A percentile compares a stretch with the other conserved stretches of the same genome.
Evolutionary conservation across 495 filamentous ascomycete genomes (phyloP).

Genomic region (Xylaria flabelliformis): DNA sequence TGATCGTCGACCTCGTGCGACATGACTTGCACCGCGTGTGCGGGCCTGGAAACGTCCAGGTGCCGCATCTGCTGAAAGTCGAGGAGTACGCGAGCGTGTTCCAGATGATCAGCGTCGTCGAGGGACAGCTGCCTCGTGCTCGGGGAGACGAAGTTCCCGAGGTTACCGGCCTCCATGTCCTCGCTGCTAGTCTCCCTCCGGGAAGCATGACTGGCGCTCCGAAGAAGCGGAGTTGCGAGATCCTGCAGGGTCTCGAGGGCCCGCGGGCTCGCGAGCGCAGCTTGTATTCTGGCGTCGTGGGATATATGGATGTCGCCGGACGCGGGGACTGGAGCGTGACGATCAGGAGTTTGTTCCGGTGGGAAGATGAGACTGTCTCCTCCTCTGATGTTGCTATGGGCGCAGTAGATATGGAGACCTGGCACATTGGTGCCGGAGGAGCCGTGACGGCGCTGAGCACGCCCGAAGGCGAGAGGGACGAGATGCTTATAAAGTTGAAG

Average conservation of each 20-base stretch:
- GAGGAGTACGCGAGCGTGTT: constrained; percentile 91
- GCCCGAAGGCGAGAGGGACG: constrained; percentile 80
- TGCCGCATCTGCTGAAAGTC: constrained; percentile 74
- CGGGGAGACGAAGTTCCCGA: neutral
- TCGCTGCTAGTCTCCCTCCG: constrained; percentile 80
- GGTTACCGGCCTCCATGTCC: constrained; percentile 70
- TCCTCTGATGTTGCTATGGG: constrained; percentile 19
- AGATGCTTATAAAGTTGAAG: constrained; percentile 85
- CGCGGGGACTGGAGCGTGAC: constrained; percentile 87
- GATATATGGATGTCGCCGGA: constrained; percentile 86
- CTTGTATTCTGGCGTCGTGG: constrained; percentile 87
- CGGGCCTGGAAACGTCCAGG: constrained; percentile 70
- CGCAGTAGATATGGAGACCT: constrained; percentile 55
- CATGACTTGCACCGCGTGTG: constrained; percentile 88
- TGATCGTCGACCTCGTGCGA: constrained; percentile 95
- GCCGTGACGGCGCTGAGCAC: constrained; percentile 84
- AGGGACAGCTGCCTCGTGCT: constrained; percentile 63
- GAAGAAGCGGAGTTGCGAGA: constrained; percentile 86
- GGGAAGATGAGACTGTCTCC: constrained; percentile 57
- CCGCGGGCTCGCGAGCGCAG: constrained; percentile 63
- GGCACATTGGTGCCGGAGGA: constrained; percentile 88
- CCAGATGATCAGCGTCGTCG: constrained; percentile 87
- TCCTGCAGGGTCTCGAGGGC: constrained; percentile 71
- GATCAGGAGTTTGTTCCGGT: constrained; percentile 79
- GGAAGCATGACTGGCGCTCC: constrained; percentile 96